Conservation (phyloP, 2,329 filamentous ascomycete species). For the Tolypocladium endophyticum region DNA sequence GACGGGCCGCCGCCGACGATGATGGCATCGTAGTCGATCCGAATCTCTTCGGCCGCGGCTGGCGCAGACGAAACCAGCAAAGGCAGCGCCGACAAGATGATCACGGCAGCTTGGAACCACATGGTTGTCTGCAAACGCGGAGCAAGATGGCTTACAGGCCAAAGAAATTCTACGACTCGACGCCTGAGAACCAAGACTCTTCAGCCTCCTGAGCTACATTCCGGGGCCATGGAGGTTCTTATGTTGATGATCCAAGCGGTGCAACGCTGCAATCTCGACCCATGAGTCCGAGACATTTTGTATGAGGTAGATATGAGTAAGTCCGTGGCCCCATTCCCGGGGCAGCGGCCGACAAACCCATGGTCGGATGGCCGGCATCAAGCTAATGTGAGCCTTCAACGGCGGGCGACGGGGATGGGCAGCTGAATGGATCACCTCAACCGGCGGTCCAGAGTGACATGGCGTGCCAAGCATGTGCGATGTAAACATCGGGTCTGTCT, state of each 20-base stretch:
- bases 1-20: conserved; percentile 48
- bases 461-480: background rate
- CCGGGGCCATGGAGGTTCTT: background rate
- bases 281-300: background rate
- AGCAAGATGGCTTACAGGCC: background rate
- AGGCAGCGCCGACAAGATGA: conserved; percentile 6
- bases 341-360: no score
- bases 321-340: background rate
- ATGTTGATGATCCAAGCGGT: background rate
- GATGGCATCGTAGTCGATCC: conserved; percentile 38
- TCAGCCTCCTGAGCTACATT: background rate
- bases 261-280: background rate
- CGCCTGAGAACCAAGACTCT: background rate
- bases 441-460: background rate
- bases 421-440: background rate
- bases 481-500: background rate
- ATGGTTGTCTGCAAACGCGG: background rate
- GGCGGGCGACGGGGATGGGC: background rate
- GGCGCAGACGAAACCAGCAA: conserved; percentile 8
- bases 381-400: background rate
- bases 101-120: conserved; percentile 6
- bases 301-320: background rate
- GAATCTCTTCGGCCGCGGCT: background rate
- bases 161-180: background rate
- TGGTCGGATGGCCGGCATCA: no score